Base-by-base conservation (phyloP, 2,329 filamentous ascomycete genomes). In the Lanzia echinophila region DNA sequence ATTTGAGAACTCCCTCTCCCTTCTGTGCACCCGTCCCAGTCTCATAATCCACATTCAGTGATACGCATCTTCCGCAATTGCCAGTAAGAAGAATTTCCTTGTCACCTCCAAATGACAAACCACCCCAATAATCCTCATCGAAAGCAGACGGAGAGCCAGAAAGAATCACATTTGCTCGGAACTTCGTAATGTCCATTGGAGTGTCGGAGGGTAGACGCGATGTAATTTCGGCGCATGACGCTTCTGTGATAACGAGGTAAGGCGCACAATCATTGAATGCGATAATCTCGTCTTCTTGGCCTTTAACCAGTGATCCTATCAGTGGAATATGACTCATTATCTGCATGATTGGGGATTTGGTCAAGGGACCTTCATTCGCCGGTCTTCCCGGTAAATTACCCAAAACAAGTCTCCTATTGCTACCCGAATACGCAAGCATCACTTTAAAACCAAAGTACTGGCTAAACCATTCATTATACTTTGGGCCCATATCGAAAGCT, bases 261-360 rank as follows among this genome's bases (percentile, higher is more conserved):
- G 88, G 86, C 1, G 88, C 87, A 58, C 81, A 80, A 69, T 94
- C 88, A 38, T 83, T 80, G 69, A 92, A 94, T 2, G 79, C 81
- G 42, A 92, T 76, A 64, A 73, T 78, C 34, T 75, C 72, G 12
- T 75, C 69, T 12, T 75, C 69, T 5, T 55, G 56, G 33, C 52
- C 19, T 38, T 33, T 41, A 3, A 66, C 4, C 19, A 60, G 43
- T 22, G 47, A 54, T 19, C 61, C 57, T 45, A 57, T 28, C 13
- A 64, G 6, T n/a, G 60, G 60, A 7, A 65, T 20, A 1, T 56
- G 49, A 45, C 53, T 50, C 20, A 66, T 44, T 3, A 57, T 39
- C 43, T 58, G 59, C 1, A 32, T 39, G 3, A 63, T 22, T 17
- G 28, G 13, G 3, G 47, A 54, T 11, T 46, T 54, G 10, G 56